Conservation (phyloP, 1,284 basidiomycete genomes). For the Violaceomyces palustris region DNA sequence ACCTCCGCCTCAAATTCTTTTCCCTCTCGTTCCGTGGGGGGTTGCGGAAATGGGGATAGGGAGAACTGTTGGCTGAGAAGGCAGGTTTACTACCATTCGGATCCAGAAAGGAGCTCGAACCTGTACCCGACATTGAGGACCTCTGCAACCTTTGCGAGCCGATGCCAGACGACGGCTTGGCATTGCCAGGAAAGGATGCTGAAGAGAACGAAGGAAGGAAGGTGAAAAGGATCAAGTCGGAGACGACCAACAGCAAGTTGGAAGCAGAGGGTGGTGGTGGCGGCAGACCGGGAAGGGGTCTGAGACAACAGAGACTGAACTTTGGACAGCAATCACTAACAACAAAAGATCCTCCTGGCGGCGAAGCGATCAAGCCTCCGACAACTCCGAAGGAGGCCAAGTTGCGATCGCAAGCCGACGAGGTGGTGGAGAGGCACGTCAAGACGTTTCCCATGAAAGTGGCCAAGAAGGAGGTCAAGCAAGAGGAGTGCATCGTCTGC, state of each 20-base stretch:
- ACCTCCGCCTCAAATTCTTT: too few species aligned
- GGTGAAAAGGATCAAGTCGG: background rate
- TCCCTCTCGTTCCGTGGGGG: too few species aligned
- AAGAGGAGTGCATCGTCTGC: slow-evolving; percentile 79
- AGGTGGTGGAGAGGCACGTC: slow-evolving; percentile 54
- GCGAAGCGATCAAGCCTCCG: background rate
- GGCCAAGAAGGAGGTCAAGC: slow-evolving; percentile 73
- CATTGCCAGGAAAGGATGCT: slow-evolving; percentile 2
- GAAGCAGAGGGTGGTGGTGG: background rate
- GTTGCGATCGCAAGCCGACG: too few species aligned
- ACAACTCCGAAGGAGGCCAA: background rate
- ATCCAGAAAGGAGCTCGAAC: background rate
- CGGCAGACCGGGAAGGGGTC: background rate
- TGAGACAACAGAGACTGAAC: slow-evolving; percentile 17
- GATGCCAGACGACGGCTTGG: slow-evolving; percentile 7
- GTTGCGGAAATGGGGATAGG: too few species aligned
- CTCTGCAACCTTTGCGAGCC: slow-evolving; percentile 41
- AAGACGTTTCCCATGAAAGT: slow-evolving; percentile 81
- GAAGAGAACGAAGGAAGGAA: slow-evolving; percentile 6
- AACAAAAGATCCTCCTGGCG: background rate
- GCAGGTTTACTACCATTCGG: background rate
- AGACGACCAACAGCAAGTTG: slow-evolving; percentile 5
- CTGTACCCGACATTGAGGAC: slow-evolving; percentile 38
- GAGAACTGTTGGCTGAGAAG: background rate
- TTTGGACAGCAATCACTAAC: too few species aligned